phyloP scores from a whole-genome alignment of 192 early-diverging fungal species.

The Lobosporangium transversale region DNA sequence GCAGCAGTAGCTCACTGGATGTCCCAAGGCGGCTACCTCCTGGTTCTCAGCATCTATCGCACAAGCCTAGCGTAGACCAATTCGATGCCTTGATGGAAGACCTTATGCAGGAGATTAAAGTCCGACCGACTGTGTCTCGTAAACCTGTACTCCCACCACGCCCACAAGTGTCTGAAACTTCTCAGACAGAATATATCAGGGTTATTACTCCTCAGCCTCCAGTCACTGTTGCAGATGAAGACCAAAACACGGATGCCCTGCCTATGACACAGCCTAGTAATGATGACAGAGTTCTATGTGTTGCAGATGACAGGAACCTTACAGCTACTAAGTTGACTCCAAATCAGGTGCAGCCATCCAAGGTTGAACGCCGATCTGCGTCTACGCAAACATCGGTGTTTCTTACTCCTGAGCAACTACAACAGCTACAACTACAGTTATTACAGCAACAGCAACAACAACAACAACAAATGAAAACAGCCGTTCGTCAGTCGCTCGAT shows the following conservation, averaged over 20 bases:
- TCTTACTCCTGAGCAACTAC: too few species aligned
- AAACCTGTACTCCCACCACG: background rate
- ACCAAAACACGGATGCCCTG: background rate
- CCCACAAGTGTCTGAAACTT: background rate
- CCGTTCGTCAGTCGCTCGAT: too few species aligned
- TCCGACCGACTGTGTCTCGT: conserved; percentile 17
- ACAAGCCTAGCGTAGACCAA: conserved; percentile 7
- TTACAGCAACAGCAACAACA: too few species aligned
- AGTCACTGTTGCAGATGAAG: background rate
- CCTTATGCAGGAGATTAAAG: conserved; percentile 52
- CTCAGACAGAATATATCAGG: background rate
- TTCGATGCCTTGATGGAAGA: conserved; percentile 55
- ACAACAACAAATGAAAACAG: too few species aligned
- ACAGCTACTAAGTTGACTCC: too few species aligned
- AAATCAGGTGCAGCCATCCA: too few species aligned
- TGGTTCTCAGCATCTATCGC: background rate
- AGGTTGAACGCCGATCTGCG: too few species aligned
- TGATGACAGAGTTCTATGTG: background rate
- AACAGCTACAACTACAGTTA: too few species aligned
- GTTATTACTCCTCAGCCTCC: background rate
- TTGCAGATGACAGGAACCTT: background rate
- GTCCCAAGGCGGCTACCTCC: background rate
- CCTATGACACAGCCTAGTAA: background rate
- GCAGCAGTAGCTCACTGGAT: background rate
- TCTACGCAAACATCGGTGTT: too few species aligned